These are phyloP conservation scores for Raffaelea ambrosiae DNA, from an alignment of 2,329 filamentous ascomycete species.

Conservation along the genomic window DNA sequence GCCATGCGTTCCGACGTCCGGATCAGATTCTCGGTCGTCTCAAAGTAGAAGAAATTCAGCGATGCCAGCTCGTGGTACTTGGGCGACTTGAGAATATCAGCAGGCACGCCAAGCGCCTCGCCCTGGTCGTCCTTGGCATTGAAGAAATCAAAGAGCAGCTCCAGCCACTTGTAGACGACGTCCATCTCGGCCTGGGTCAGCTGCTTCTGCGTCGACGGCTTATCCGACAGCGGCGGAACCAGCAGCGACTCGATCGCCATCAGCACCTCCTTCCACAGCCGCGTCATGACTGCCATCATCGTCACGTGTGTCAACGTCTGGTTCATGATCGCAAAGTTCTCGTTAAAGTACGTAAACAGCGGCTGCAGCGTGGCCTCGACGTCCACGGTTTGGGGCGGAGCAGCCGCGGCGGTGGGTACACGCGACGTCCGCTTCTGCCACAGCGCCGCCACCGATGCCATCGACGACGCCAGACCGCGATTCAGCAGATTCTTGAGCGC, in stretches of 20 bases:
- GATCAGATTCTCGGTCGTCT: conserved; percentile 81
- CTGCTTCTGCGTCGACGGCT: conserved; percentile 76
- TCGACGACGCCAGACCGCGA: conserved; percentile 43
- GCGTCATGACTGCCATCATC: conserved; percentile 98
- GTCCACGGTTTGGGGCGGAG: conserved; percentile 50
- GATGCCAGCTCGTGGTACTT: conserved; percentile 98
- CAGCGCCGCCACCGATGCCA: conserved; percentile 64
- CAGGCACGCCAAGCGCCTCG: conserved; percentile 78
- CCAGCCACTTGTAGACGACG: conserved; percentile 89
- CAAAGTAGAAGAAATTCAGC: conserved; percentile 98
- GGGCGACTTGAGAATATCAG: conserved; percentile 87
- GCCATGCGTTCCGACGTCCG: conserved; percentile 96
- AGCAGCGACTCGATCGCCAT: conserved; percentile 83
- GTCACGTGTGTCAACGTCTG: conserved; percentile 86
- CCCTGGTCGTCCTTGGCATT: conserved; percentile 78
- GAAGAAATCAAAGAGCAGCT: conserved; percentile 89
- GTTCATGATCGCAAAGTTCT: conserved; percentile 99
- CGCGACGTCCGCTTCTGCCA: conserved; percentile 53
- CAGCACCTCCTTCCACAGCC: conserved; percentile 95
- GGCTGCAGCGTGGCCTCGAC: conserved; percentile 75
- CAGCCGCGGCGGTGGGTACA: conserved; percentile 32
- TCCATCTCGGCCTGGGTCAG: conserved; percentile 84
- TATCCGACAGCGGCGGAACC: conserved; percentile 90
- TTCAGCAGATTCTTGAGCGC: conserved; percentile 68
- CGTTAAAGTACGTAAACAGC: conserved; percentile 90